Conservation (phyloP, 2,329 filamentous ascomycete genomes). For the Neonectria neomacrospora region DNA sequence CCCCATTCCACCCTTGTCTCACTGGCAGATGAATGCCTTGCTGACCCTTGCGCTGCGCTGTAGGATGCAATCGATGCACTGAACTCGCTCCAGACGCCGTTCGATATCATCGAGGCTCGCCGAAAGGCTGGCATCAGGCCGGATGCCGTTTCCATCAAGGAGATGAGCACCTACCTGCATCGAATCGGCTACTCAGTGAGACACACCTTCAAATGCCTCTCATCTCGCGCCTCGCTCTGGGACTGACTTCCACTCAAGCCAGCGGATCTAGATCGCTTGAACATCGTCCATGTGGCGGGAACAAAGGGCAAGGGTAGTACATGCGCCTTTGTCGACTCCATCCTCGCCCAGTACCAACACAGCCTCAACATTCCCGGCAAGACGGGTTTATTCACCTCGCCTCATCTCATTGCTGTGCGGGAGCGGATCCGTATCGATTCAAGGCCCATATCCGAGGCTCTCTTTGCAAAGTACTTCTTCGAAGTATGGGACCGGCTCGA, state of each 20-base stretch:
- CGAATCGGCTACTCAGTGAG: conserved; percentile 79
- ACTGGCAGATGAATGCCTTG: not conserved
- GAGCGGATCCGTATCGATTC: conserved; percentile 74
- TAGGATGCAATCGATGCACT: conserved; percentile 87
- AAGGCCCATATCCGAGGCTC: conserved; percentile 63
- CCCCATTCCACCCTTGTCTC: not conserved
- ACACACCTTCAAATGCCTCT: not conserved
- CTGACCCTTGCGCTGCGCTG: conserved; percentile 14
- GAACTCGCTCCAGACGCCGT: conserved; percentile 92
- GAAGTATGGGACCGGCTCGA: conserved; percentile 71
- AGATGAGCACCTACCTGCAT: conserved; percentile 82
- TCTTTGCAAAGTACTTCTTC: conserved; percentile 75
- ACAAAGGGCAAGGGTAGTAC: conserved; percentile 84
- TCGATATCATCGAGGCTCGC: conserved; percentile 80
- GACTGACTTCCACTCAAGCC: conserved; percentile 41
- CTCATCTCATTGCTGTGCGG: conserved; percentile 73
- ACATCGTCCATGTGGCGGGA: conserved; percentile 76
- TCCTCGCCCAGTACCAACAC: conserved; percentile 64
- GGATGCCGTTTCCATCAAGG: conserved; percentile 75
- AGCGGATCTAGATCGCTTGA: conserved; percentile 67
- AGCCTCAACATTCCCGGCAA: conserved; percentile 51
- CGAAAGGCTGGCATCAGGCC: conserved; percentile 77
- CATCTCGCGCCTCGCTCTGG: conserved; percentile 2
- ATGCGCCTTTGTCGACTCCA: conserved; percentile 73
- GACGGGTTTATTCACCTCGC: conserved; percentile 75